phyloP scores from a whole-genome alignment of 108 stramenopile genomes.

The Licmophora abbreviata region DNA sequence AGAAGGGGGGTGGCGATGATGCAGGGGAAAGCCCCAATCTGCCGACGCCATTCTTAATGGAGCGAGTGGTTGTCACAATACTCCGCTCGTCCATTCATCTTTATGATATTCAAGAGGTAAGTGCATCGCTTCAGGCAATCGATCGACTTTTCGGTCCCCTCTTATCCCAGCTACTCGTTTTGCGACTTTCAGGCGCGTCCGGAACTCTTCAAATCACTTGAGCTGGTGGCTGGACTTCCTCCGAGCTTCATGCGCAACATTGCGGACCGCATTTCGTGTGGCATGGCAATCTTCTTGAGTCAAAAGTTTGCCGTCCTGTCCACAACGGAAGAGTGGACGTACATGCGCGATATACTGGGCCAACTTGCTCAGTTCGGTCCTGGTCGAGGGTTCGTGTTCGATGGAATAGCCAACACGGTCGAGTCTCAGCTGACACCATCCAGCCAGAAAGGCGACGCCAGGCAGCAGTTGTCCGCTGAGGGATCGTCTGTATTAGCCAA shows the following conservation, averaged over 20 bases:
- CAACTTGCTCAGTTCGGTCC: constrained; percentile 35
- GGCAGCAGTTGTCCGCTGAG: constrained; percentile 25
- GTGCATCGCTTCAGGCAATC: constrained; percentile 13
- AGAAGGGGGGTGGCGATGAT: constrained; percentile 9
- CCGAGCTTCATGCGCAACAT: constrained; percentile 37
- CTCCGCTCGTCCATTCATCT: constrained; percentile 67
- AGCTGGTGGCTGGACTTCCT: constrained; percentile 38
- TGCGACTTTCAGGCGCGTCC: too few species aligned
- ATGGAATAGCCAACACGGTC: constrained; percentile 71
- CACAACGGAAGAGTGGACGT: constrained; percentile 58
- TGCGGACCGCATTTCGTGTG: constrained; percentile 70
- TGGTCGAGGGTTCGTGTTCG: constrained; percentile 69
- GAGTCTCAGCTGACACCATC: constrained; percentile 48
- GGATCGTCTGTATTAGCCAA: constrained; percentile 40
- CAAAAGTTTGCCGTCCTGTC: constrained; percentile 49
- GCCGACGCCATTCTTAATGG: constrained; percentile 54
- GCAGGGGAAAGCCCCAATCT: constrained; percentile 9
- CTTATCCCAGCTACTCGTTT: constrained; percentile 3
- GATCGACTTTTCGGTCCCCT: too few species aligned
- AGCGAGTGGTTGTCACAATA: constrained; percentile 66
- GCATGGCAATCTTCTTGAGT: constrained; percentile 67
- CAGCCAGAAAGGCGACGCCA: constrained; percentile 8
- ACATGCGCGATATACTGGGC: constrained; percentile 54
- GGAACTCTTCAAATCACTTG: constrained; percentile 37
- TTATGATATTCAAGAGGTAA: constrained; percentile 46